A percentile compares a stretch with the other conserved stretches of the same genome.
These are phyloP conservation scores for Penicillium manginii DNA, from an alignment of 495 filamentous ascomycete genomes.

Conservation along the genomic window DNA sequence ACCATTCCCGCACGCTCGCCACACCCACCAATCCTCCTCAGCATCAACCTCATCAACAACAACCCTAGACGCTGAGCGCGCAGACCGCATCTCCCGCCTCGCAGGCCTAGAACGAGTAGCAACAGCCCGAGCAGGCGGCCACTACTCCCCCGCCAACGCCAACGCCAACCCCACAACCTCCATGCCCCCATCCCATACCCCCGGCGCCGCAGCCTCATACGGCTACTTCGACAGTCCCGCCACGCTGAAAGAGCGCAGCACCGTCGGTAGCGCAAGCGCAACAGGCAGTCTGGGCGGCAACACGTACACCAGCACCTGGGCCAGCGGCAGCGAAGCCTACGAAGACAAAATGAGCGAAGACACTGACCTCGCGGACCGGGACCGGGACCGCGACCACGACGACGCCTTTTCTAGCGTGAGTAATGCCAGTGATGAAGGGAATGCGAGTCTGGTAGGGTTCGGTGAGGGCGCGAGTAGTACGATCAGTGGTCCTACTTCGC, in stretches of 20 bases:
- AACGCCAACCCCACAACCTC: neutral
- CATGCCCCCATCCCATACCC: constrained; percentile 32
- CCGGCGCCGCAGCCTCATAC: constrained; percentile 17
- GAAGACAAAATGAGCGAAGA: constrained; percentile 74
- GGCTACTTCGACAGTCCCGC: constrained; percentile 72
- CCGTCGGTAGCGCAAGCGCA: constrained; percentile 82
- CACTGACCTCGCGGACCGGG: no score
- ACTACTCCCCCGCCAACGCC: constrained; percentile 31
- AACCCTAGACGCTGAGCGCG: constrained; percentile 85
- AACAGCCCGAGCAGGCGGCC: constrained; percentile 59
- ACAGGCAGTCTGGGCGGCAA: constrained; percentile 73
- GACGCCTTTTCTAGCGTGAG: constrained; percentile 66
- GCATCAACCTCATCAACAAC: constrained; percentile 60
- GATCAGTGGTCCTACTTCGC: constrained; percentile 71
- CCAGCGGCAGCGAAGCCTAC: constrained; percentile 64
- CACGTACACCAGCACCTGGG: constrained; percentile 62
- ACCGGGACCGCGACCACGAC: constrained; percentile 42
- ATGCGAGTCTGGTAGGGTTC: constrained; percentile 78
- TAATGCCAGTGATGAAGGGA: constrained; percentile 78
- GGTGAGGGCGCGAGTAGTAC: constrained; percentile 86
- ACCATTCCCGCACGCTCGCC: constrained; percentile 57
- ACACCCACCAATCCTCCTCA: constrained; percentile 54
- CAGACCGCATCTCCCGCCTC: constrained; percentile 89
- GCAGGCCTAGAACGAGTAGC: constrained; percentile 82
- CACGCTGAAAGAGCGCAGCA: constrained; percentile 71